A percentile compares a stretch with the other conserved stretches of the same genome.
phyloP scores from a whole-genome alignment of 2,329 filamentous ascomycete species.

The Cytospora schulzeri region DNA sequence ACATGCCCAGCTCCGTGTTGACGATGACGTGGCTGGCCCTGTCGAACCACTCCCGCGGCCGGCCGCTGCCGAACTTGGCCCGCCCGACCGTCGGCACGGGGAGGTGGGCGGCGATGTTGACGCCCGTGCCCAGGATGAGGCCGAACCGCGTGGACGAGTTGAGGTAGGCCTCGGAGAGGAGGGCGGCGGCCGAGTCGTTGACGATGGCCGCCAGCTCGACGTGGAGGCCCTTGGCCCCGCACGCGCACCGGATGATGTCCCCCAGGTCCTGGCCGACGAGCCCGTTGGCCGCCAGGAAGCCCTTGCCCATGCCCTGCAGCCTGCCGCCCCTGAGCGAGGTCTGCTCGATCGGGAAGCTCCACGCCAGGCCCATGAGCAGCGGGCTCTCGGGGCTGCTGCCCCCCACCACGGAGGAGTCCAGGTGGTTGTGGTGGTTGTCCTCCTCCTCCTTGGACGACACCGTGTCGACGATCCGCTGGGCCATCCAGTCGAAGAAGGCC shows the following conservation, averaged over 20 bases:
- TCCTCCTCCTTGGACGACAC: slow-evolving; percentile 50
- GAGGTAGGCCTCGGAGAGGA: slow-evolving; percentile 65
- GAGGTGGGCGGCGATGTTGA: slow-evolving; percentile 67
- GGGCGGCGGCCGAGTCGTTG: slow-evolving; percentile 68
- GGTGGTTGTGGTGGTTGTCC: too few species aligned
- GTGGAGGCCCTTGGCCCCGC: slow-evolving; percentile 51
- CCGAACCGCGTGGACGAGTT: slow-evolving; percentile 62
- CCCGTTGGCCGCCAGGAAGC: slow-evolving; percentile 61
- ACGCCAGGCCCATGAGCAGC: slow-evolving; percentile 63
- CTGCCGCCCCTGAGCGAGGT: slow-evolving; percentile 62
- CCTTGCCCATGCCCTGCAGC: slow-evolving; percentile 66
- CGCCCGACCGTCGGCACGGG: slow-evolving; percentile 58
- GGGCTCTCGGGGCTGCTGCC: slow-evolving; percentile 43
- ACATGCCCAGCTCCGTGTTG: slow-evolving; percentile 70
- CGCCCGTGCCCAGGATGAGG: slow-evolving; percentile 67
- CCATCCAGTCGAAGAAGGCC: slow-evolving; percentile 71
- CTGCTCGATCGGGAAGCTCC: slow-evolving; percentile 75
- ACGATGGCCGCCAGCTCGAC: slow-evolving; percentile 63
- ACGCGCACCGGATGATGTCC: slow-evolving; percentile 58
- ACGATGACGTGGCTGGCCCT: slow-evolving; percentile 64
- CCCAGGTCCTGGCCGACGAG: slow-evolving; percentile 63
- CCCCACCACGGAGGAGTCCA: too few species aligned
- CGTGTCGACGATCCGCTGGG: slow-evolving; percentile 59
- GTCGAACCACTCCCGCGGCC: slow-evolving; percentile 59
- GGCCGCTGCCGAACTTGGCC: slow-evolving; percentile 56